Conservation (phyloP, 148 eudicot genomes). For the Arctostaphylos glauca region DNA sequence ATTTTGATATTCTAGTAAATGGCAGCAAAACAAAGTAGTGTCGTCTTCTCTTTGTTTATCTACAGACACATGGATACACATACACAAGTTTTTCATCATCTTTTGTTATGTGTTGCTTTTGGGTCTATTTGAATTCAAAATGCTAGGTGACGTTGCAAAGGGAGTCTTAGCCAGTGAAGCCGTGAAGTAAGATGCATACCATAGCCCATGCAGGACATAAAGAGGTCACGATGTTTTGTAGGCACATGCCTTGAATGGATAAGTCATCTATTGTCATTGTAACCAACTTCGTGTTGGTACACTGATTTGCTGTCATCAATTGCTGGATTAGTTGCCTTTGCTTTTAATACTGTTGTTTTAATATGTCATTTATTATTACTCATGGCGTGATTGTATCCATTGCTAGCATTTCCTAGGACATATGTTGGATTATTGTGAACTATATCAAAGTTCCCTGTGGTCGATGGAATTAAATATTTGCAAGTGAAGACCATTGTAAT, state of each 20-base stretch:
- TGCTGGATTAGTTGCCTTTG: neutral
- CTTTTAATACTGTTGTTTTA: neutral
- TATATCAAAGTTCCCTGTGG: neutral
- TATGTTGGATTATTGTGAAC: neutral
- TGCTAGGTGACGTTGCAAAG: neutral
- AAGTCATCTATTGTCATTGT: neutral
- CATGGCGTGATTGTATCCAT: neutral
- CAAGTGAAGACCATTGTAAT: neutral
- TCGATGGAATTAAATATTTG: neutral
- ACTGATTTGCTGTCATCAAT: neutral
- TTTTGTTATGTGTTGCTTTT: neutral
- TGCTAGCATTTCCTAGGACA: neutral
- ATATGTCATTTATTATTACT: neutral
- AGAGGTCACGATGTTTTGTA: neutral
- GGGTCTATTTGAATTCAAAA: neutral
- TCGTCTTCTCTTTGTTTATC: neutral
- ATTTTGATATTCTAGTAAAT: neutral
- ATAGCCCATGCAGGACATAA: neutral
- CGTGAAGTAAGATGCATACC: conserved; percentile 1
- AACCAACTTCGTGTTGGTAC: neutral
- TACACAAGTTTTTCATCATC: neutral
- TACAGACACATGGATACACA: neutral
- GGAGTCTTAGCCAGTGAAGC: neutral
- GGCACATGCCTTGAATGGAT: neutral
- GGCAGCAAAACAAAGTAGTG: neutral